Evolutionary conservation across 768 basidiomycete genomes (phyloP).

Genomic region (Cantharellus cinnabarinus): DNA sequence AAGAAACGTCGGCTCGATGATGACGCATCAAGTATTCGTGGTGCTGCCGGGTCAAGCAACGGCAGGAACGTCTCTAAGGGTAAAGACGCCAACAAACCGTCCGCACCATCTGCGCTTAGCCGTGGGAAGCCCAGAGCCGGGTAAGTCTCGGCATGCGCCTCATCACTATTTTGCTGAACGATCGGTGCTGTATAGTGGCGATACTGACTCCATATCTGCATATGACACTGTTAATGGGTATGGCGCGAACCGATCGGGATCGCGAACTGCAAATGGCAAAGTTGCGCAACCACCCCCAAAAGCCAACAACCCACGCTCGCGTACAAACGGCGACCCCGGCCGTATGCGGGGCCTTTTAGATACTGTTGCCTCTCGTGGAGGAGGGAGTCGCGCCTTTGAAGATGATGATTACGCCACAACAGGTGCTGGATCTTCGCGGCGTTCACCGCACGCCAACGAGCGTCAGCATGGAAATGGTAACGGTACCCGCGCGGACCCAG

Average conservation of each 20-base stretch:
- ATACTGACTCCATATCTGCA: neutral
- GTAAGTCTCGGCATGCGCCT: too few relatives aligned
- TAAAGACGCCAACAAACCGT: too few relatives aligned
- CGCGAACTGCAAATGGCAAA: neutral
- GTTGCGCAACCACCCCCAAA: neutral
- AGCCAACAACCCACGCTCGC: neutral
- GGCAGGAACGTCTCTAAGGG: too few relatives aligned
- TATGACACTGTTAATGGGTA: neutral
- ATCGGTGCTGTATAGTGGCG: neutral
- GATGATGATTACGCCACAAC: conserved; percentile 7
- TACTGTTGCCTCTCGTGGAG: conserved; percentile 7
- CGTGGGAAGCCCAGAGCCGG: too few relatives aligned
- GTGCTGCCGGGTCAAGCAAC: neutral
- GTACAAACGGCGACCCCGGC: neutral
- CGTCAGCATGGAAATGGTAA: conserved; percentile 3
- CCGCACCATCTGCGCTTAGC: too few relatives aligned
- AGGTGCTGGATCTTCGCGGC: neutral
- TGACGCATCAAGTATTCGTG: neutral
- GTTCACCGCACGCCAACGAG: conserved; percentile 1
- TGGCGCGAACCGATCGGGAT: neutral
- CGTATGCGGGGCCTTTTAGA: conserved; percentile 3
- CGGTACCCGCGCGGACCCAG: neutral
- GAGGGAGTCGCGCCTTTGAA: conserved; percentile 2
- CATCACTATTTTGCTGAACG: neutral
- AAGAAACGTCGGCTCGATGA: conserved; percentile 5